Base-by-base conservation (phyloP, 2,329 filamentous ascomycete genomes). In the Neophaeococcomyces mojaviensis region DNA sequence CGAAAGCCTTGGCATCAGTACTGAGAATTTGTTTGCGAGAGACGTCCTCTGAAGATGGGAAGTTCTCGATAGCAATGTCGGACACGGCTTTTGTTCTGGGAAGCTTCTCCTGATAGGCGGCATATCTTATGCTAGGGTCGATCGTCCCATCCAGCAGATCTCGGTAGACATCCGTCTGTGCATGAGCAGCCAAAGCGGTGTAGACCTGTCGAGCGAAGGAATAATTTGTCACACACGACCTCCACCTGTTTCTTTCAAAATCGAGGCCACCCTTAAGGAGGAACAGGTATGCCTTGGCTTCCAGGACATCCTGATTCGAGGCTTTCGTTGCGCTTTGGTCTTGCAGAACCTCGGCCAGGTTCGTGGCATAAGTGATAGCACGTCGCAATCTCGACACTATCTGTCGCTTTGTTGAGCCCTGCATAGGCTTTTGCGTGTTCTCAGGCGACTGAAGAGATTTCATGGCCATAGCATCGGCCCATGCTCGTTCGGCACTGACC, bases 401-500 rank as follows among this genome's bases (percentile, higher is more conserved):
- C 65, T 98, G 90, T 44, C 84, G 84, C 60, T 88, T 82, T 15
- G 86, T 84, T 43, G 84, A 80, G 49, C 88, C 84, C 22, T 82
- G 78, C 53, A 95, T 84, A 39, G 82, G 83, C 64, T 87, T 86
- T 43, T 74, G 69, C 31, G 74, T 71, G 50, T 82, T 81, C 57
- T 92, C 87, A 57, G 85, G 77, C 32, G 86, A 79, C 62, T 94
- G 87, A 16, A 79, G 72, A 3, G 87, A 78, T 67, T 94, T 96
- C 76, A 96, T 88, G 62, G 85, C 81, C 88, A 97, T 94, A 48
- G 89, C 90, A 65, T 95, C 84, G 31, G 92, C 90, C 87, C 88
- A 97, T 42, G 89, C 87, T 53, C 92, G 79, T 70, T 98, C 92
- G 50, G 89, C 82, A 32, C 81, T 86, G 59, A 96, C 79, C 47